Conservation (phyloP, 306 rosid species). For the Cucurbita argyrosperma region DNA sequence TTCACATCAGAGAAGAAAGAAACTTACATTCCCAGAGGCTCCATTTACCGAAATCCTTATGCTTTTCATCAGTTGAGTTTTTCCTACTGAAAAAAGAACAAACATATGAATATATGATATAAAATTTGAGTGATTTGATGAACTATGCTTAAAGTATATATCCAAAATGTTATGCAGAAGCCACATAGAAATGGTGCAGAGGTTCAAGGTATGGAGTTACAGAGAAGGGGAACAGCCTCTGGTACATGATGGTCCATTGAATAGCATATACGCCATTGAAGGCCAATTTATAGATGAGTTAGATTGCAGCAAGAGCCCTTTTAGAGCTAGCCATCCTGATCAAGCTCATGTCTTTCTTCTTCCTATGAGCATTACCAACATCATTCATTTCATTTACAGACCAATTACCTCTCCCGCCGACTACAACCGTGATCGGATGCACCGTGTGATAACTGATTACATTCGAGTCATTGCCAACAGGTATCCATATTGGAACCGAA, state of each 20-base stretch:
- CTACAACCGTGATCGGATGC: slow-evolving; percentile 7
- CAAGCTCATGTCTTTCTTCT: slow-evolving; percentile 35
- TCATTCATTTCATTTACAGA: slow-evolving; percentile 20
- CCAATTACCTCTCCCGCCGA: slow-evolving; percentile 12
- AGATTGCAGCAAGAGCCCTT: slow-evolving; percentile 20
- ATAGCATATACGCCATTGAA: slow-evolving; percentile 35
- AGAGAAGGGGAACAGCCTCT: slow-evolving; percentile 38
- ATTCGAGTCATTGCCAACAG: slow-evolving; percentile 24
- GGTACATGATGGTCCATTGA: slow-evolving; percentile 29
- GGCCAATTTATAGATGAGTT: slow-evolving; percentile 45
- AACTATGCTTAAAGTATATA: not conserved
- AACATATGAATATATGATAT: not conserved
- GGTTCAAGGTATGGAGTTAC: slow-evolving; percentile 44
- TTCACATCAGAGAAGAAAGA: slow-evolving; percentile 27
- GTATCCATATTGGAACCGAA: slow-evolving; percentile 33
- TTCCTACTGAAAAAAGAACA: not conserved
- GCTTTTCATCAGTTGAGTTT: slow-evolving; percentile 59
- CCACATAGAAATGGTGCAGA: slow-evolving; percentile 39
- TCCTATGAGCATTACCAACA: slow-evolving; percentile 28
- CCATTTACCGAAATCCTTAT: slow-evolving; percentile 38
- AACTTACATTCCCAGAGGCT: slow-evolving; percentile 42
- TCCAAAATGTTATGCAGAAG: slow-evolving; percentile 19
- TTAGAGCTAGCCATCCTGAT: slow-evolving; percentile 34
- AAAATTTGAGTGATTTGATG: not conserved
- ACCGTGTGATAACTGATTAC: slow-evolving; percentile 18